These are phyloP conservation scores for Halenospora varia DNA, from an alignment of 495 filamentous ascomycete genomes.

Conservation along the genomic window DNA sequence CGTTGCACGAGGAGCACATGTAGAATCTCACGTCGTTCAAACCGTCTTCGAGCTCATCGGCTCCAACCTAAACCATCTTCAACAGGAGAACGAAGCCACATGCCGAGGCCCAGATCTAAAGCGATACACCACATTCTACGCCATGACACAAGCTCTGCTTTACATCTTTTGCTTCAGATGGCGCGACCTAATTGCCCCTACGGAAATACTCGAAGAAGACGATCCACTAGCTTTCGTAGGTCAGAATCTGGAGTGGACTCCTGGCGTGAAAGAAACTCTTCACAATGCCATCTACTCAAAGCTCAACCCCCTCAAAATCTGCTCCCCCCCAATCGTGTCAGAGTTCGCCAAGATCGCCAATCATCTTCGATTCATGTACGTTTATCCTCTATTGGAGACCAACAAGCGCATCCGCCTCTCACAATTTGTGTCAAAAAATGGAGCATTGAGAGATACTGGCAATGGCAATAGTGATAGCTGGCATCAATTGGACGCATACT, in stretches of 20 bases:
- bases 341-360: slow-evolving; percentile 85
- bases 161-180: slow-evolving; percentile 99
- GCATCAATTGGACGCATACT: slow-evolving; percentile 83
- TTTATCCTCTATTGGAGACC: slow-evolving; percentile 80
- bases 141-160: slow-evolving; percentile 76
- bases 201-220: slow-evolving; percentile 46
- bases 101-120: slow-evolving; percentile 82
- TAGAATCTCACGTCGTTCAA: slow-evolving; percentile 68
- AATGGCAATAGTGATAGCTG: slow-evolving; percentile 56
- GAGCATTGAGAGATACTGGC: slow-evolving; percentile 60
- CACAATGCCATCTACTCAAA: slow-evolving; percentile 72
- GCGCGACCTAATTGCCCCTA: slow-evolving; percentile 73
- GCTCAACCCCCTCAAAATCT: slow-evolving; percentile 94
- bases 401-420: slow-evolving; percentile 80
- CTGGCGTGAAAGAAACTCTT: slow-evolving; percentile 66
- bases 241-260: slow-evolving; percentile 68
- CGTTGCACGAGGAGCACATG: slow-evolving; percentile 78
- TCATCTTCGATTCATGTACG: slow-evolving; percentile 80
- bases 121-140: slow-evolving; percentile 81
- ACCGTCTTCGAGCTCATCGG: slow-evolving; percentile 74
- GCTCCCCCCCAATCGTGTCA: slow-evolving; percentile 84
- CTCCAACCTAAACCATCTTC: slow-evolving; percentile 65
- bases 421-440: slow-evolving; percentile 43
- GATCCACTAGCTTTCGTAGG: slow-evolving; percentile 51
- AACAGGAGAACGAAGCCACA: slow-evolving; percentile 53